Evolutionary conservation across 2,329 filamentous ascomycete genomes (phyloP).

Genomic region (Diaporthe batatas): DNA sequence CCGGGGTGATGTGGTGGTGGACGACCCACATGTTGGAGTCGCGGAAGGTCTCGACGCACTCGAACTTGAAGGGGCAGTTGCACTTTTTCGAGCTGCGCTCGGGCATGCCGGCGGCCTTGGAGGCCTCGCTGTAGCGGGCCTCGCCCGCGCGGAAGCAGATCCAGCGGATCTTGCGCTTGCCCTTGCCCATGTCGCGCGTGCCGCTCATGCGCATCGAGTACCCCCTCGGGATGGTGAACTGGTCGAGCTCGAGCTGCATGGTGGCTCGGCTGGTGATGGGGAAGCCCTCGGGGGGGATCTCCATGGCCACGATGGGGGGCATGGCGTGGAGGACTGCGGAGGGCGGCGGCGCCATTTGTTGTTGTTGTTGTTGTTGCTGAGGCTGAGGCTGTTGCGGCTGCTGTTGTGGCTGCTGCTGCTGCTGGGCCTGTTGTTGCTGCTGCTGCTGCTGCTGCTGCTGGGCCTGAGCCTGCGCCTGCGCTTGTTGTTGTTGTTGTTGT

Average conservation of each 20-base stretch:
- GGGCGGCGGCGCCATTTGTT: conserved; percentile 30
- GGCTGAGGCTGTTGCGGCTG: conserved; percentile 32
- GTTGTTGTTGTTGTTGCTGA: conserved; percentile 34
- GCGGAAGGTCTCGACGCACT: conserved; percentile 52
- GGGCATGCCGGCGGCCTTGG: conserved; percentile 50
- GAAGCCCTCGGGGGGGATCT: conserved; percentile 53
- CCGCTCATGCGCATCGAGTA: conserved; percentile 57
- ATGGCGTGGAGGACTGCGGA: conserved; percentile 35
- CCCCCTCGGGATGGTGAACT: conserved; percentile 53
- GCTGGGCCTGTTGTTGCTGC: conserved; percentile 27
- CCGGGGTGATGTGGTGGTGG: conserved; percentile 49
- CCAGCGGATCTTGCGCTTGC: conserved; percentile 54
- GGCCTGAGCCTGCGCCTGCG: conserved; percentile 9
- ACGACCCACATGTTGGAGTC: conserved; percentile 54
- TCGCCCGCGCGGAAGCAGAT: conserved; percentile 55
- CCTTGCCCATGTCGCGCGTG: conserved; percentile 51
- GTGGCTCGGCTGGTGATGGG: conserved; percentile 50
- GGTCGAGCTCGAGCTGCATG: conserved; percentile 54
- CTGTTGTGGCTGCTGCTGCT: conserved; percentile 35
- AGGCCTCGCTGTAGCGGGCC: conserved; percentile 50
- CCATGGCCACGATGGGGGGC: conserved; percentile 41
- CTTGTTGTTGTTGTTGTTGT: background rate
- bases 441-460: conserved; percentile 8
- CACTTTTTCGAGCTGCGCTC: conserved; percentile 54
- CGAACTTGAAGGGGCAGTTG: conserved; percentile 55